These are phyloP conservation scores for Termitomyces sp. DNA, from an alignment of 768 basidiomycete genomes.

Conservation along the genomic window DNA sequence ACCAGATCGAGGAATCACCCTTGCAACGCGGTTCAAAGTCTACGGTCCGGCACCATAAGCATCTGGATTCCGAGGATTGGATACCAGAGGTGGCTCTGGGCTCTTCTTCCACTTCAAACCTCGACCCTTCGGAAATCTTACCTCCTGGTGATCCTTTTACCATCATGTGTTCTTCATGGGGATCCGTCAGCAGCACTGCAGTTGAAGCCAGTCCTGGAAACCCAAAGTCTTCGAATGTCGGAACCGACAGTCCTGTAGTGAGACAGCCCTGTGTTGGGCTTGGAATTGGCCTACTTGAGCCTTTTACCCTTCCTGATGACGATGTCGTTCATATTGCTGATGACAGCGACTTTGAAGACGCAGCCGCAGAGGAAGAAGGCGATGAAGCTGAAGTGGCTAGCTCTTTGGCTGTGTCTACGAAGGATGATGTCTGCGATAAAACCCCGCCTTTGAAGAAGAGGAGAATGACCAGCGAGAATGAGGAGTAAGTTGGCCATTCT, in stretches of 20 bases:
- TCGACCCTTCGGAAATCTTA: constrained; percentile 19
- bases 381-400: constrained; percentile 23
- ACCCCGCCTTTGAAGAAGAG: constrained; percentile 52
- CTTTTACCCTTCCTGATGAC: constrained; percentile 46
- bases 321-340: constrained; percentile 20
- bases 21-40: constrained; percentile 30
- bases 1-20: constrained; percentile 47
- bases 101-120: constrained; percentile 19
- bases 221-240: constrained; percentile 26
- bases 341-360: constrained; percentile 32
- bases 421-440: constrained; percentile 18
- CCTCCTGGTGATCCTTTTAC: constrained; percentile 43
- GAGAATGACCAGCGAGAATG: constrained; percentile 34
- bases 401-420: constrained; percentile 4
- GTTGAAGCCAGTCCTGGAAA: constrained; percentile 21
- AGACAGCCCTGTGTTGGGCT: constrained; percentile 39
- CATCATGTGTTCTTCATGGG: constrained; percentile 41
- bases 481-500: constrained; percentile 11
- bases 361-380: constrained; percentile 27
- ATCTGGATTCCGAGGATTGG: constrained; percentile 38
- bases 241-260: constrained; percentile 55
- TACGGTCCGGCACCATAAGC: constrained; percentile 22
- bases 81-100: constrained; percentile 29
- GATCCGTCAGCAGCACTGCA: constrained; percentile 22
- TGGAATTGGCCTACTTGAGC: constrained; percentile 53